A percentile compares a stretch with the other conserved stretches of the same genome.
Evolutionary conservation across 495 filamentous ascomycete genomes (phyloP).

Genomic region (Lasiosphaeria ovina): DNA sequence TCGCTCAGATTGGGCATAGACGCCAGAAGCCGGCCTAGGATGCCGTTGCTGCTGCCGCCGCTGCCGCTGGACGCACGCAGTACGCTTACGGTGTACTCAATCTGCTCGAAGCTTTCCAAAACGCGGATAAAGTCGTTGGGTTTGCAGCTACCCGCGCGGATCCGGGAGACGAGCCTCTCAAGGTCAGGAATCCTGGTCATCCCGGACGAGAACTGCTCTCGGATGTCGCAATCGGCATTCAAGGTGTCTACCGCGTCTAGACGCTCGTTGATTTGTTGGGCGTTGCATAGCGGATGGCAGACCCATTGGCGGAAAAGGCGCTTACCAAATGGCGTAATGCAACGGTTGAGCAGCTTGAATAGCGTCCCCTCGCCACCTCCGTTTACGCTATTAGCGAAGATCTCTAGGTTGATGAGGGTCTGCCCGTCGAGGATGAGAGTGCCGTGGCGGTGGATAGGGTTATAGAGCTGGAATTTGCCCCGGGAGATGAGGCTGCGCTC

Average conservation of each 20-base stretch:
- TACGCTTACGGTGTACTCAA: slow-evolving; percentile 84
- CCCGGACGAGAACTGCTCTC: slow-evolving; percentile 82
- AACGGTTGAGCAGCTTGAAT: slow-evolving; percentile 87
- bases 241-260: slow-evolving; percentile 93
- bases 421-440: slow-evolving; percentile 95
- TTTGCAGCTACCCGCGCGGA: slow-evolving; percentile 86
- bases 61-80: slow-evolving; percentile 66
- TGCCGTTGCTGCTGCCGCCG: slow-evolving; percentile 52
- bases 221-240: slow-evolving; percentile 73
- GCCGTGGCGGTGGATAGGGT: slow-evolving; percentile 88
- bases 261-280: slow-evolving; percentile 82
- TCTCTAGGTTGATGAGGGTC: slow-evolving; percentile 94
- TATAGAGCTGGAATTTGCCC: slow-evolving; percentile 88
- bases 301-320: slow-evolving; percentile 97
- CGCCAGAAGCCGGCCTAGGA: slow-evolving; percentile 81
- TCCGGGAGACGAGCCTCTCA: slow-evolving; percentile 88
- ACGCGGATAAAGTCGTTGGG: slow-evolving; percentile 89
- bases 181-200: slow-evolving; percentile 90
- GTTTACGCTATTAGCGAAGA: slow-evolving; percentile 92
- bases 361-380: slow-evolving; percentile 81
- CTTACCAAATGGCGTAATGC: slow-evolving; percentile 96
- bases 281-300: slow-evolving; percentile 88
- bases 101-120: slow-evolving; percentile 95
- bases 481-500: slow-evolving; percentile 85
- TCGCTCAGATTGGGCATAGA: slow-evolving; percentile 80